Evolutionary conservation across 495 filamentous ascomycete genomes (phyloP).

Genomic region (Talaromyces borbonicus): DNA sequence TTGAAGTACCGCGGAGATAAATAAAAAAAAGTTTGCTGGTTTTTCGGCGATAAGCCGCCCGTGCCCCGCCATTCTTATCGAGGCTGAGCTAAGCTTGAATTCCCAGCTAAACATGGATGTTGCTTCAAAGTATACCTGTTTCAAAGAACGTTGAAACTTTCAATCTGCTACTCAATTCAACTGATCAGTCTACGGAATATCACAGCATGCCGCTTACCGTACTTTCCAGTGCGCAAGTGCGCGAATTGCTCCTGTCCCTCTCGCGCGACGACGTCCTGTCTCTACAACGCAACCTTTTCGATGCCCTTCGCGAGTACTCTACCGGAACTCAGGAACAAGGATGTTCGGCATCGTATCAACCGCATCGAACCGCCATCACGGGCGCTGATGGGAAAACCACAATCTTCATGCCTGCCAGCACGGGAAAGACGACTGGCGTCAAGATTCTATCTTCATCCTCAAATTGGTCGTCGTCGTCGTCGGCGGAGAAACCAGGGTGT

Average conservation of each 20-base stretch:
- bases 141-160: no score
- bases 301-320: conserved; percentile 75
- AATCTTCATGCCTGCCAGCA: conserved; percentile 82
- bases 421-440: conserved; percentile 46
- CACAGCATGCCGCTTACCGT: conserved; percentile 63
- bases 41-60: no score
- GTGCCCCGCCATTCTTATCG: no score
- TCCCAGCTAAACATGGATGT: no score
- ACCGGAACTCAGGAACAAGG: conserved; percentile 51
- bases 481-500: conserved; percentile 6
- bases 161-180: not conserved
- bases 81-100: no score
- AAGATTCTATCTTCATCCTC: conserved; percentile 46
- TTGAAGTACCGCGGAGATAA: no score
- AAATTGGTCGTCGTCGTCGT: not conserved
- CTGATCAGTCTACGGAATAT: not conserved
- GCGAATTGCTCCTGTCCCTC: conserved; percentile 59
- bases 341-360: conserved; percentile 59
- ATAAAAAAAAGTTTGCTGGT: no score
- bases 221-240: conserved; percentile 62
- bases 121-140: no score
- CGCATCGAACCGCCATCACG: conserved; percentile 61
- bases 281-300: conserved; percentile 55
- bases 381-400: conserved; percentile 67
- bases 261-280: conserved; percentile 54